Percentiles rank a stretch among this genome's conserved stretches.
phyloP scores from a whole-genome alignment of 148 eudicot species.

The Fallopia convolvulus region DNA sequence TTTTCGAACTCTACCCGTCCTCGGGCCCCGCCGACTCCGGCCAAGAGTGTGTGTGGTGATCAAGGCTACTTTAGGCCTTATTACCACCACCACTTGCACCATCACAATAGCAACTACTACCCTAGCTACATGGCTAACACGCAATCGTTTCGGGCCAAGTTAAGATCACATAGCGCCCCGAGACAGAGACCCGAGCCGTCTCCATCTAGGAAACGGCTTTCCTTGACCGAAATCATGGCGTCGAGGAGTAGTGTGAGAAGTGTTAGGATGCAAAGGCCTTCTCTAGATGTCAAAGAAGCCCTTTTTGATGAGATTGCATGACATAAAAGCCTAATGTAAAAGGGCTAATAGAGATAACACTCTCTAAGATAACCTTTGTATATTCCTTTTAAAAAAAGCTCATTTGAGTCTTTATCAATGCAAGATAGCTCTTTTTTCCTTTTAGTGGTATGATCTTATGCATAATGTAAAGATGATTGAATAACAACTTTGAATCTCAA shows the following conservation, averaged over 20 bases:
- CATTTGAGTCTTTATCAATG: constrained; percentile 1
- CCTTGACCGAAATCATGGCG: constrained; percentile 70
- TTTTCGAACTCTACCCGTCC: constrained; percentile 21
- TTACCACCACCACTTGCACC: constrained; percentile 9
- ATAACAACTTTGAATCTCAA: background rate
- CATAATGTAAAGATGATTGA: background rate
- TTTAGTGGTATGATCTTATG: background rate
- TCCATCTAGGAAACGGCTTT: constrained; percentile 41
- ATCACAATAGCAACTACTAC: constrained; percentile 11
- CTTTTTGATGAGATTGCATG: constrained; percentile 21
- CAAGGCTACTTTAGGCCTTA: constrained; percentile 30
- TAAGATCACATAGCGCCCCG: constrained; percentile 86
- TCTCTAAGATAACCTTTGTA: constrained; percentile 1
- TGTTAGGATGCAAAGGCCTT: constrained; percentile 65
- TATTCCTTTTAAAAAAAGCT: background rate
- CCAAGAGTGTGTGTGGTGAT: constrained; percentile 81
- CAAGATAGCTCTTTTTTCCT: constrained; percentile 1
- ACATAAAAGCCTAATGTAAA: background rate
- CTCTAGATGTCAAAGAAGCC: constrained; percentile 48
- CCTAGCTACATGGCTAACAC: constrained; percentile 83
- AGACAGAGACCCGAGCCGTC: constrained; percentile 60
- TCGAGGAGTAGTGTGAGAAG: constrained; percentile 72
- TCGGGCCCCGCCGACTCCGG: constrained; percentile 46
- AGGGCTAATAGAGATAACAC: background rate
- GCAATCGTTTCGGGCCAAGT: constrained; percentile 67